A percentile compares a stretch with the other conserved stretches of the same genome.
These are phyloP conservation scores for Phytophthora brassicae DNA, from an alignment of 352 stramenopile species.

Conservation along the genomic window DNA sequence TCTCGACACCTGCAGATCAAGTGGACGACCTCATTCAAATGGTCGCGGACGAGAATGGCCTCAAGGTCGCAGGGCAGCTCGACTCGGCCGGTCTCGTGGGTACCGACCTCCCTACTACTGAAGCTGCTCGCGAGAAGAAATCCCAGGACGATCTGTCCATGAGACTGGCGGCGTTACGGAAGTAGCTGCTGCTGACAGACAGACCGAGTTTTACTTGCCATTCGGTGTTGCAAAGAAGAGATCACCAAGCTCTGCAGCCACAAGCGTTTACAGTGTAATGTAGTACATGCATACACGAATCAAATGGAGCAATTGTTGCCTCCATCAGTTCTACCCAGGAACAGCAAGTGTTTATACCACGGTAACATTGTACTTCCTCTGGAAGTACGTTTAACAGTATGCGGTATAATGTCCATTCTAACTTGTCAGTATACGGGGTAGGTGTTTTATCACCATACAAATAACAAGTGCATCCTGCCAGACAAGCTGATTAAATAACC, in stretches of 20 bases:
- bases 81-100: slow-evolving; percentile 90
- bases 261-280: background rate
- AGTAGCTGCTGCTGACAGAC: slow-evolving; percentile 32
- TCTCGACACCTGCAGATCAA: slow-evolving; percentile 95
- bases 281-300: slow-evolving; percentile 22
- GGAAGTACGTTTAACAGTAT: too few species aligned
- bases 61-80: slow-evolving; percentile 94
- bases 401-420: background rate
- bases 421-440: background rate
- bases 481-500: background rate
- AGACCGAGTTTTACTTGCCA: too few species aligned
- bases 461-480: background rate
- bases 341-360: too few species aligned
- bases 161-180: slow-evolving; percentile 77
- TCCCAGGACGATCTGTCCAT: slow-evolving; percentile 83
- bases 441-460: background rate
- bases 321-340: too few species aligned
- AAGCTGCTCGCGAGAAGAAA: slow-evolving; percentile 78
- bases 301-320: background rate
- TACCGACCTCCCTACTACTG: slow-evolving; percentile 57
- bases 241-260: slow-evolving; percentile 1
- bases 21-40: slow-evolving; percentile 98
- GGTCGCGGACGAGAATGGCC: slow-evolving; percentile 97
- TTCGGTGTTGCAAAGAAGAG: background rate
- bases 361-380: too few species aligned